These are phyloP conservation scores for Circinella minor DNA, from an alignment of 371 early-diverging fungal species.

Conservation along the genomic window DNA sequence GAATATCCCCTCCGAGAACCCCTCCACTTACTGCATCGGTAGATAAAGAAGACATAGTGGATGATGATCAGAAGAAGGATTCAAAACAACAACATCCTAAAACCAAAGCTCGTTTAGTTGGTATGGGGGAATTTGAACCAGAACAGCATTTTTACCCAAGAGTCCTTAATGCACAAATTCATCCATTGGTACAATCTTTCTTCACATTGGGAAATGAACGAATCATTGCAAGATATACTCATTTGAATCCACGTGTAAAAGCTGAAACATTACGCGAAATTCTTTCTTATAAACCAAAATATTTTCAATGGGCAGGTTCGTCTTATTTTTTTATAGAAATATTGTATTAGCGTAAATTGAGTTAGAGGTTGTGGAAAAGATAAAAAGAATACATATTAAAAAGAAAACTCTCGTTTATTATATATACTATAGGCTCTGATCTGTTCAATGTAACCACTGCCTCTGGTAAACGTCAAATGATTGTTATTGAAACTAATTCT, in stretches of 20 bases:
- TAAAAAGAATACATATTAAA: too few species aligned
- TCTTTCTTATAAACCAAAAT: slow-evolving; percentile 77
- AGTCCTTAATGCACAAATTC: slow-evolving; percentile 91
- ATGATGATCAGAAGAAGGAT: too few species aligned
- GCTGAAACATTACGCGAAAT: slow-evolving; percentile 64
- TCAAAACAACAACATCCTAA: not conserved
- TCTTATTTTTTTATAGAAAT: not conserved
- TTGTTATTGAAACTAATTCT: slow-evolving; percentile 94
- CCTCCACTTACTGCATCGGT: slow-evolving; percentile 31
- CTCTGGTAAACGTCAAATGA: slow-evolving; percentile 91
- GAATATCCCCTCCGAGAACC: slow-evolving; percentile 42
- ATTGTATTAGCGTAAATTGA: too few species aligned
- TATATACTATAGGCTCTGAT: slow-evolving; percentile 70
- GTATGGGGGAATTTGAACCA: slow-evolving; percentile 82
- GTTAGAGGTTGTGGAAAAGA: too few species aligned
- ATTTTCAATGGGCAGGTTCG: slow-evolving; percentile 90
- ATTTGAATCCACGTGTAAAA: slow-evolving; percentile 87
- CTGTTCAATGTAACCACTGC: slow-evolving; percentile 91
- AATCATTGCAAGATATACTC: slow-evolving; percentile 88
- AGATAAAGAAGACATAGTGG: slow-evolving; percentile 5
- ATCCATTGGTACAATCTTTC: slow-evolving; percentile 86
- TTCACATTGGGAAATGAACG: slow-evolving; percentile 90
- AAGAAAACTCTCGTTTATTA: too few species aligned
- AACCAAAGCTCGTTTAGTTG: slow-evolving; percentile 36
- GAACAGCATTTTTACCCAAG: slow-evolving; percentile 93